phyloP scores from a whole-genome alignment of 495 filamentous ascomycete genomes.

The Chaetomidium leptoderma region DNA sequence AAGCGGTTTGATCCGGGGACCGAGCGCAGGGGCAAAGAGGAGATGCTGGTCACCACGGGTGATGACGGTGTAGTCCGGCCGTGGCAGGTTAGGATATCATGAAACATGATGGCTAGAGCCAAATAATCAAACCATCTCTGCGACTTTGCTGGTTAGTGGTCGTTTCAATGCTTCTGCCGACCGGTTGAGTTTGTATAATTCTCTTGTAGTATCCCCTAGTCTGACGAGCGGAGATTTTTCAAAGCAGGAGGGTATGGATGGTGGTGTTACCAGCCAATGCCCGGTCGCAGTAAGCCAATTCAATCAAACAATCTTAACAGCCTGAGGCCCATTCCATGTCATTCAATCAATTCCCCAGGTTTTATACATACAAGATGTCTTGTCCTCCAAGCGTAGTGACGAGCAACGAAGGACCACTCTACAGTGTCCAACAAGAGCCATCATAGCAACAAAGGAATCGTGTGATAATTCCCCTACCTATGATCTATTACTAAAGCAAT shows the following conservation, averaged over 20 bases:
- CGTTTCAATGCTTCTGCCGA: too few relatives aligned
- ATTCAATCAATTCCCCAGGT: not conserved
- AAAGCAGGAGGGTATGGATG: too few relatives aligned
- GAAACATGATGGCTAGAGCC: not conserved
- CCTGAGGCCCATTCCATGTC: not conserved
- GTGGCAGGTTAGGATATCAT: conserved; percentile 49
- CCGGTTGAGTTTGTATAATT: too few relatives aligned
- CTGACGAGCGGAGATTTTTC: too few relatives aligned
- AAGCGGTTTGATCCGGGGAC: conserved; percentile 53
- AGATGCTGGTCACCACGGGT: conserved; percentile 73
- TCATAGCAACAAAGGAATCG: not conserved
- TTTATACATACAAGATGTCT: conserved; percentile 7
- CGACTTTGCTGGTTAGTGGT: too few relatives aligned
- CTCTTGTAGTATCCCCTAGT: too few relatives aligned
- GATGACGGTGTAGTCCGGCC: conserved; percentile 75
- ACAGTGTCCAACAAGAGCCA: not conserved
- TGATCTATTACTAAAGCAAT: conserved; percentile 9
- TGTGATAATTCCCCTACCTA: conserved; percentile 1
- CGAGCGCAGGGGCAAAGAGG: conserved; percentile 52
- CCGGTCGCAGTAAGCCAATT: too few relatives aligned
- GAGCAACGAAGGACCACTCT: not conserved
- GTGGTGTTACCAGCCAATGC: too few relatives aligned
- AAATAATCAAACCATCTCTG: too few relatives aligned
- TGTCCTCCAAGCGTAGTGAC: not conserved
- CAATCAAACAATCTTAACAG: too few relatives aligned